phyloP scores from a whole-genome alignment of 306 rosid species.

The Malus domestica region DNA sequence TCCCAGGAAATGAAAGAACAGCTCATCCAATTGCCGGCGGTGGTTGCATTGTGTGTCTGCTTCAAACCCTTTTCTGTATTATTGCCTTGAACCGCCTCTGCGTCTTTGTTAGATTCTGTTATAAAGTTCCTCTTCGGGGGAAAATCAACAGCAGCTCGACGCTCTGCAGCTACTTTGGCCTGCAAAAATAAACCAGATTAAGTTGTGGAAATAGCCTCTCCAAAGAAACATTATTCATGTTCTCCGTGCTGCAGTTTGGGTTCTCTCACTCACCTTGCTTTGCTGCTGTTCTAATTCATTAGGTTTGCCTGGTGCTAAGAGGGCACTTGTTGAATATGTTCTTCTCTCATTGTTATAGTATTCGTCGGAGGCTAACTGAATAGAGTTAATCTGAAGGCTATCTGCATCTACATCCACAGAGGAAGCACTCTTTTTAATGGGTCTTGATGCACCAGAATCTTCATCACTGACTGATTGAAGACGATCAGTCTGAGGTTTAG shows the following conservation, averaged over 20 bases:
- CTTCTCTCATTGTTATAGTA: not conserved
- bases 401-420: not conserved
- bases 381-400: not conserved
- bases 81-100: not conserved
- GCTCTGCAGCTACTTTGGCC: slow-evolving; percentile 16
- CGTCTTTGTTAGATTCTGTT: not conserved
- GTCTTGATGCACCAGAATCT: not conserved
- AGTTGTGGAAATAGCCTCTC: slow-evolving; percentile 2
- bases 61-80: not conserved
- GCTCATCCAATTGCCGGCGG: slow-evolving; percentile 4
- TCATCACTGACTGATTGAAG: not conserved
- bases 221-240: not conserved
- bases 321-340: not conserved
- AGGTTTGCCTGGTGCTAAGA: not conserved
- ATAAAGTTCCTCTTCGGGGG: not conserved
- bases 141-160: not conserved
- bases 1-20: slow-evolving; percentile 26
- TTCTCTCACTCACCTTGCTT: slow-evolving; percentile 47
- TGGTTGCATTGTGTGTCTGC: slow-evolving; percentile 14
- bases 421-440: not conserved
- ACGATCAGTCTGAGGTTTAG: not conserved
- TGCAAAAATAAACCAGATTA: slow-evolving; percentile 23
- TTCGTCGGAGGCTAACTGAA: not conserved
- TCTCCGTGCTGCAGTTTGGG: not conserved
- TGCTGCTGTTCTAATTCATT: not conserved